A percentile compares a stretch with the other conserved stretches of the same genome.
Conservation (phyloP, 192 early-diverging fungal species). For the Mortierella hygrophila region DNA sequence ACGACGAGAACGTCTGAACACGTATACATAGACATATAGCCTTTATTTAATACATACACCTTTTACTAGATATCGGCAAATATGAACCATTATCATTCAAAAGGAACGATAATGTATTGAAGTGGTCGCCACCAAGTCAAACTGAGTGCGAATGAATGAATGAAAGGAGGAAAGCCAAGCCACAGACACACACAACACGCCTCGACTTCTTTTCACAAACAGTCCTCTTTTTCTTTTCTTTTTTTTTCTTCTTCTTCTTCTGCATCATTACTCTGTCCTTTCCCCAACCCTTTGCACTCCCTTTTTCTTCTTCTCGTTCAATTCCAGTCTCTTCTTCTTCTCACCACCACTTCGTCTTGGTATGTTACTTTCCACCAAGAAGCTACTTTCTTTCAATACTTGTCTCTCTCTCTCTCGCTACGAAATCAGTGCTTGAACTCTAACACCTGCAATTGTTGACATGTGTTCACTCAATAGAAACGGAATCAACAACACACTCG, state of each 20-base stretch:
- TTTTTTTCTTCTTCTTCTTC: neutral
- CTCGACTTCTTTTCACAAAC: neutral
- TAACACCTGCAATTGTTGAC: neutral
- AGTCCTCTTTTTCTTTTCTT: neutral
- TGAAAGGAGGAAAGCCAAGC: neutral
- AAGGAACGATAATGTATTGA: neutral
- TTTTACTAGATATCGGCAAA: neutral
- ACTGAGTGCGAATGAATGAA: neutral
- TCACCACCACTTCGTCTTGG: neutral
- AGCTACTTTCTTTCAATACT: neutral
- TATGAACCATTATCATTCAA: too few relatives aligned
- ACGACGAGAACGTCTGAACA: slow-evolving; percentile 45
- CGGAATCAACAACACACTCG: neutral
- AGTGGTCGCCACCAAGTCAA: neutral
- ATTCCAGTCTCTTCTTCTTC: neutral
- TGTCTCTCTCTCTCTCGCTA: neutral
- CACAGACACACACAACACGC: slow-evolving; percentile 9
- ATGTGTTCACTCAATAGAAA: neutral
- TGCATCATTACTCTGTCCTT: neutral
- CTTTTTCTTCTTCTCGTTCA: neutral
- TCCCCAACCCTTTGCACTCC: neutral
- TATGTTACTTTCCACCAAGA: neutral
- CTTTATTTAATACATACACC: neutral
- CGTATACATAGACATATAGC: neutral
- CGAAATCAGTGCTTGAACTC: neutral